phyloP scores from a whole-genome alignment of 148 eudicot genomes.

The Chenopodium quinoa region DNA sequence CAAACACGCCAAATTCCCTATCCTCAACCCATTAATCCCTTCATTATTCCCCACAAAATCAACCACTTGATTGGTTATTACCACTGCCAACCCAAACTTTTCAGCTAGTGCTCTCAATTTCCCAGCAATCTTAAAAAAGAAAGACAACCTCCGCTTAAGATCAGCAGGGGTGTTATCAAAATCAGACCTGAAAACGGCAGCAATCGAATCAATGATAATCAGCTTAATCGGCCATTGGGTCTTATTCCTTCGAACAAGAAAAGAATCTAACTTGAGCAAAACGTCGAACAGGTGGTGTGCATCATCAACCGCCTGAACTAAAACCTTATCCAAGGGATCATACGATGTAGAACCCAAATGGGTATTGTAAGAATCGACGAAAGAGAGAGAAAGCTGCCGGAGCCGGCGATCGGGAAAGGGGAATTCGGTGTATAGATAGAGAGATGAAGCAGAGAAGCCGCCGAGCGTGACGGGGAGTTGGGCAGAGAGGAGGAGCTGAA shows the following conservation, averaged over 20 bases:
- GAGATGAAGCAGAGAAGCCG: slow-evolving; percentile 58
- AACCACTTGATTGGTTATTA: slow-evolving; percentile 79
- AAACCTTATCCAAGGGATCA: slow-evolving; percentile 46
- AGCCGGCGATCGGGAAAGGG: slow-evolving; percentile 84
- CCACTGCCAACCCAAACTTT: slow-evolving; percentile 68
- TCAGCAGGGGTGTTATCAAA: slow-evolving; percentile 61
- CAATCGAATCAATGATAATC: slow-evolving; percentile 75
- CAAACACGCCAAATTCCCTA: slow-evolving; percentile 61
- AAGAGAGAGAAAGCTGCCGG: slow-evolving; percentile 48
- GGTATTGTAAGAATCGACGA: slow-evolving; percentile 22
- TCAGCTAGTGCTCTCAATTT: slow-evolving; percentile 53
- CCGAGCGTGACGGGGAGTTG: slow-evolving; percentile 63
- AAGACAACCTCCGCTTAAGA: slow-evolving; percentile 49
- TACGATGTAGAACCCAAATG: slow-evolving; percentile 15
- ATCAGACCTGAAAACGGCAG: slow-evolving; percentile 70
- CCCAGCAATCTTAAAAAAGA: slow-evolving; percentile 69
- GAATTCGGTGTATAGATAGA: slow-evolving; percentile 73
- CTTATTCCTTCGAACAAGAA: slow-evolving; percentile 32
- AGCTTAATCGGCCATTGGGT: slow-evolving; percentile 44
- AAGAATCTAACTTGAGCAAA: slow-evolving; percentile 53
- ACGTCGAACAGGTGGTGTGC: slow-evolving; percentile 79
- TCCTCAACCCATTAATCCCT: slow-evolving; percentile 41
- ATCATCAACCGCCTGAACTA: slow-evolving; percentile 40
- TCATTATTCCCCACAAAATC: slow-evolving; percentile 52
- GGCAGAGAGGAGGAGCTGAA: slow-evolving; percentile 82